Conservation (phyloP, 208 protist genomes). For the Leishmania martiniquensis region DNA sequence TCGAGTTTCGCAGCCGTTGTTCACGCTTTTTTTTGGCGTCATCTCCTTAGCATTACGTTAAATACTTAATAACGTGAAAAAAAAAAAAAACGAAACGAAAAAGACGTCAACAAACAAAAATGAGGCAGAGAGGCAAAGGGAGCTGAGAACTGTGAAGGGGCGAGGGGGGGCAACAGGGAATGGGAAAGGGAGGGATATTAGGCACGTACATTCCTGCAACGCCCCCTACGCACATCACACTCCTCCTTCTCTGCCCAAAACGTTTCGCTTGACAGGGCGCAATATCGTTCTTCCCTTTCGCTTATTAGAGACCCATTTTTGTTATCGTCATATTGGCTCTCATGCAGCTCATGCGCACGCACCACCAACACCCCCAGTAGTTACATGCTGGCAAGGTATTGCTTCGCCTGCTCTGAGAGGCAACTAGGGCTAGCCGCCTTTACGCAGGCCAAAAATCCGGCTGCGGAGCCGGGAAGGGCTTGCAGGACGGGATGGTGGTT, state of each 20-base stretch:
- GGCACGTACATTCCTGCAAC: neutral
- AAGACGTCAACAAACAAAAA: neutral
- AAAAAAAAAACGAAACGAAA: constrained; percentile 31
- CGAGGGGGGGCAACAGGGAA: neutral
- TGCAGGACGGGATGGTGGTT: constrained; percentile 52
- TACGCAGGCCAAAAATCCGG: constrained; percentile 47
- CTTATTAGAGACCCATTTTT: neutral
- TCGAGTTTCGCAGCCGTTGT: neutral
- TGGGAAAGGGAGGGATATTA: neutral
- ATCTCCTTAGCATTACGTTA: neutral
- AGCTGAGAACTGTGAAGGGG: neutral
- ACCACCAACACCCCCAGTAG: neutral
- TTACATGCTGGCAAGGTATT: constrained; percentile 51
- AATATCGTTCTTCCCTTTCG: neutral
- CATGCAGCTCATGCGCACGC: neutral
- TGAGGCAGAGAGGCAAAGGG: neutral
- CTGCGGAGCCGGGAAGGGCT: constrained; percentile 17
- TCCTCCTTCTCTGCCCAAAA: neutral
- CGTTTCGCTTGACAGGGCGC: neutral
- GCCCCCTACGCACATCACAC: neutral
- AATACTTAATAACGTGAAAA: neutral
- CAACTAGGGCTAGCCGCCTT: constrained; percentile 37
- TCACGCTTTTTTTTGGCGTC: neutral
- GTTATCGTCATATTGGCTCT: neutral
- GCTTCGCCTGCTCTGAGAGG: constrained; percentile 58